Base-by-base conservation (phyloP, 2,329 filamentous ascomycete genomes). In the Metarhizium rileyi region DNA sequence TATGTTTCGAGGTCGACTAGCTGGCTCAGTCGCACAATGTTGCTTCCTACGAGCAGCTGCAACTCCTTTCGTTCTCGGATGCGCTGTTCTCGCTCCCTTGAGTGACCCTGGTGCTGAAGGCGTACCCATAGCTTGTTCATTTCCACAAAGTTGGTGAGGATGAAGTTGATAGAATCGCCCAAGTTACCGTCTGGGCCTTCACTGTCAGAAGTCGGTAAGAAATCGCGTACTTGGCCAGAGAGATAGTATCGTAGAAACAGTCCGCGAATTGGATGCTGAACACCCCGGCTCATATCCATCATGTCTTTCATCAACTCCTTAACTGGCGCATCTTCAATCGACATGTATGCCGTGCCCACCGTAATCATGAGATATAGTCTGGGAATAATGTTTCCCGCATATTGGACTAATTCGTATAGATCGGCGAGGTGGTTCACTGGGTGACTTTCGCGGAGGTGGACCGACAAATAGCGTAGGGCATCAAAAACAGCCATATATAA, bases 301-400 rank as follows among this genome's bases (percentile, higher is more conserved):
- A 98, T 98, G 68, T 98, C 93, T 71, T 98, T 98, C 93, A 98
- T 98, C 55, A 98, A 89, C 74, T 98, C 93, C 72, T 98, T 98
- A 58, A 98, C 93, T 1, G 93, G 93, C 51, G 94, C 93, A 76
- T 97, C 93, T 62, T 93, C 87, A 63, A 98, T 94, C 25, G 88
- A 85, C 93, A 98, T 98, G 74, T 98, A 98, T 45, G 95, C 94
- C 2, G 93, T 98, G 51, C 93, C 93, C 36, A 98, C 94, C 0
- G 94, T 98, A 63, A 98, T 93, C 94, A 98, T 98, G 52, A 98
- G 84, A 67, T 98, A 98, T 54, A 98, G 75, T 56, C 93, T 84
- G 23, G 93, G 93, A 52, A 98, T 85, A 58, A 98, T 97, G 66
- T 98, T 98, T 56, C 94, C 93, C 49, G 90, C 90, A 81, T 96